Conservation (phyloP, 306 rosid species). For the Crotalaria pallida region DNA sequence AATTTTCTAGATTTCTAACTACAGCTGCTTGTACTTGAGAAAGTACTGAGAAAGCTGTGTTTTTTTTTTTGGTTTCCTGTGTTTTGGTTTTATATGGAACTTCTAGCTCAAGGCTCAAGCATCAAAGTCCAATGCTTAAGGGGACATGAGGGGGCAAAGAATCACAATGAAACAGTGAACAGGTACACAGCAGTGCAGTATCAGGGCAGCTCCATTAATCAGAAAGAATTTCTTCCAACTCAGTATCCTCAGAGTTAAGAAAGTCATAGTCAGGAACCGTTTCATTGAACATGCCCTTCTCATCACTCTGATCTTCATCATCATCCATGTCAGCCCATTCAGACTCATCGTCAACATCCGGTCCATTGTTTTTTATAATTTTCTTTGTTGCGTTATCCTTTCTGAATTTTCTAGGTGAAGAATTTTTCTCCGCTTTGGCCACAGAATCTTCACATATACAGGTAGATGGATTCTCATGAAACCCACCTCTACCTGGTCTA, state of each 20-base stretch:
- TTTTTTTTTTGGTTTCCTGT: neutral
- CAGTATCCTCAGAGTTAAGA: constrained; percentile 68
- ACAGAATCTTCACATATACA: constrained; percentile 85
- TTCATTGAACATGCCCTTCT: constrained; percentile 46
- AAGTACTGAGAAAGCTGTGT: neutral
- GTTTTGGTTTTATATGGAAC: constrained; percentile 24
- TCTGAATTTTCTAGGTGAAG: constrained; percentile 45
- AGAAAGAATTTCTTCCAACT: constrained; percentile 82
- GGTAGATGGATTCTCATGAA: constrained; percentile 90
- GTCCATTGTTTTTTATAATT: constrained; percentile 38
- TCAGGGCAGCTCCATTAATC: constrained; percentile 43
- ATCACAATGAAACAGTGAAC: constrained; percentile 11
- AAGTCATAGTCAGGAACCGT: constrained; percentile 62
- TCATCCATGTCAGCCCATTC: constrained; percentile 65
- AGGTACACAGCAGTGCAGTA: neutral
- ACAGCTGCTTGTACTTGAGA: neutral
- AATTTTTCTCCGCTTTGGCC: constrained; percentile 37
- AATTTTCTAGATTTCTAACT: neutral
- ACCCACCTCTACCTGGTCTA: constrained; percentile 94
- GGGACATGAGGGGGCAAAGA: neutral
- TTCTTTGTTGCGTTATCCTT: constrained; percentile 42
- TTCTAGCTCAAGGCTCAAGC: constrained; percentile 18
- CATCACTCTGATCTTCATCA: constrained; percentile 70
- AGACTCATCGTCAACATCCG: constrained; percentile 50
- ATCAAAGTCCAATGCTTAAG: neutral